Base-by-base conservation (phyloP, 805 yeast genomes). In the Phaffomyces antillensis region DNA sequence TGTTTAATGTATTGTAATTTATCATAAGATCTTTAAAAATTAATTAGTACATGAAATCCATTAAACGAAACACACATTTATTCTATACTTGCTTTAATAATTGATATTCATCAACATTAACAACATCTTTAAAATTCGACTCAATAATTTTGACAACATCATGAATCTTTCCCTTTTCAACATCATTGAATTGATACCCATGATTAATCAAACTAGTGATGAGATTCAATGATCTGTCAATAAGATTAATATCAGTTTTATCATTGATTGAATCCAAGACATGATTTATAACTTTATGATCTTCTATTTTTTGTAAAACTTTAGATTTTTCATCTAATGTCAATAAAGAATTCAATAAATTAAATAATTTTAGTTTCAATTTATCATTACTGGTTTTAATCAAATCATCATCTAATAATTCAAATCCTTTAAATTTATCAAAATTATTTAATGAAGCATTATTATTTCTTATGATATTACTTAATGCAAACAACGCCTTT, bases 401-500 rank as follows among this genome's bases (percentile, higher is more conserved):
- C 17, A 47, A 37, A 24, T 63, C 50, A 3, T 63, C 62, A 0
- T 71, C 62, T 16, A 83, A 57, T 15, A 75, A 54, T 5, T 67
- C 65, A 83, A 95, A 83, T 9, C 97, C 97, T 16, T 75, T 61
- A 5, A 62, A 52, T 28, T 67, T 60, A 36, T 68, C 75, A 55
- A 93, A 91, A 48, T 68, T 59, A 5, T 67, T 64, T 46, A 78
- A 79, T 3, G 80, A 83, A 0, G 64, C 65, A 25, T 66, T 63
- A 57, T 79, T 81, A 64, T 91, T 90, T 58, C 95, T 77, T 7
- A 88, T 63, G 13, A 81, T 68, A 35, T 83, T 79, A 0, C 95
- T 76, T 16, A 91, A 64, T 0, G 97, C 96, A 59, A 85, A 86
- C 25, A 89, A 59, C 0, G 87, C 80, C 60, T 90, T 90, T 31